Base-by-base conservation (phyloP, 176 grass and related monocot species). In the Avena insularis region DNA sequence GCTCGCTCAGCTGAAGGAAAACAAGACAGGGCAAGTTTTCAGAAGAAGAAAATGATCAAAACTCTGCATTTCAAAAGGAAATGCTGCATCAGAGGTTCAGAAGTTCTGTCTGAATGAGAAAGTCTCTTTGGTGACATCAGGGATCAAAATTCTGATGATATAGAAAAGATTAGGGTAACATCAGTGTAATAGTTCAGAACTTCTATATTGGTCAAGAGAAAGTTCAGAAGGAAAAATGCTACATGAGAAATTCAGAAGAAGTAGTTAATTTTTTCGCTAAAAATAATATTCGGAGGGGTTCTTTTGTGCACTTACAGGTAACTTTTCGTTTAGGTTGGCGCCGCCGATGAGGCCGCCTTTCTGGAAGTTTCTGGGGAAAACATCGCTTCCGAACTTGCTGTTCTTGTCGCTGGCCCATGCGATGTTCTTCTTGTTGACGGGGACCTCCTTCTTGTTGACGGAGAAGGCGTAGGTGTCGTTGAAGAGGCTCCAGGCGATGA, bases 401-500 rank as follows among this genome's bases (percentile, higher is more conserved):
- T 51, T 82, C 83, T 83, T 91, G 88, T 98, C 96, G 57, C 96
- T 98, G n/a, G 79, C 86, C 96, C 96, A 98, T 8, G 96, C 96
- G 19, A 98, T 98, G 78, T 98, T 87, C 84, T 92, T 95, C 86
- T 92, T 98, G 61, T 98, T 94, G 69, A 98, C 93, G 15, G 86
- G 57, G 8, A 94, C 25, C 60, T 73, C 20, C 71, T 82, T 88
- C 79, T 82, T 94, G 51, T 91, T 87, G 25, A 89, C 78, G 4
- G 91, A 92, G 77, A 98, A 95, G 4, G 86, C 72, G 84, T 91
- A 95, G 14, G 93, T 98, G 77, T 98, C 93, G 53, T 98, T 98
- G 91, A 98, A 98, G 60, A 98, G 53, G 83, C 93, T 98, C 95
- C 93, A 98, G 2, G 95, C 93, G 10, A 98, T 95, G 56, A 98